These are phyloP conservation scores for Saccharomycopsis hybrid DNA, from an alignment of 1,139 yeast species.

Conservation along the genomic window DNA sequence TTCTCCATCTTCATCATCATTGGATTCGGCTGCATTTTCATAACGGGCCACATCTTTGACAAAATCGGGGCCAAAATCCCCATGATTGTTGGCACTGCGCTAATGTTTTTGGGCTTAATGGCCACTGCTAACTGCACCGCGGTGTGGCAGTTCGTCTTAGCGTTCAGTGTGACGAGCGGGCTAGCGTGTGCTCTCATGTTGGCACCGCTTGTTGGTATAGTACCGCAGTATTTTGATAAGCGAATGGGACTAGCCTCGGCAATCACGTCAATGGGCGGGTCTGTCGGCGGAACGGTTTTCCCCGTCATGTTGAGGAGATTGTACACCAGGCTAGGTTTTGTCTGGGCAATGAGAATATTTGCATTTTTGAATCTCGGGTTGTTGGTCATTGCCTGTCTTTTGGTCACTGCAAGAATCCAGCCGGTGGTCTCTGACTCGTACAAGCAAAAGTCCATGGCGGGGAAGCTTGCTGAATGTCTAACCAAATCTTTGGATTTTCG, in stretches of 20 bases:
- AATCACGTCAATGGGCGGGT: conserved; percentile 55
- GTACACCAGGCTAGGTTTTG: conserved; percentile 44
- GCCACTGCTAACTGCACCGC: conserved; percentile 45
- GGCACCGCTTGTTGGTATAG: conserved; percentile 52
- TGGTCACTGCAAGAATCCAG: conserved; percentile 39
- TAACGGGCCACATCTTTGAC: conserved; percentile 60
- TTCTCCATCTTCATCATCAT: conserved; percentile 52
- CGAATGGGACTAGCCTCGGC: conserved; percentile 50
- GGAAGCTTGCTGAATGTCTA: conserved; percentile 5
- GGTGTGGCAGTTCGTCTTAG: conserved; percentile 53
- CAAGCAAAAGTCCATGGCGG: conserved; percentile 1
- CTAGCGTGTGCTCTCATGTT: conserved; percentile 51
- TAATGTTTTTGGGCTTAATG: conserved; percentile 44
- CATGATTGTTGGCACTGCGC: conserved; percentile 38
- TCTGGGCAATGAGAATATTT: conserved; percentile 55
- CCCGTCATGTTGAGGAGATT: conserved; percentile 48
- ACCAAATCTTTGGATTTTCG: conserved; percentile 10
- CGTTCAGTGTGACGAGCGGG: conserved; percentile 52
- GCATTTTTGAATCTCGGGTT: conserved; percentile 42
- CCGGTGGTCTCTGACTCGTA: conserved; percentile 5
- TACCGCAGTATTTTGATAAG: conserved; percentile 56
- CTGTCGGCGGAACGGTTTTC: conserved; percentile 55
- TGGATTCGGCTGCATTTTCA: conserved; percentile 50
- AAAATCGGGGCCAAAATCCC: conserved; percentile 44
- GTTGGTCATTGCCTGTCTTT: conserved; percentile 33